Base-by-base conservation (phyloP, 2,329 filamentous ascomycete genomes). In the Spiromastix sp. region DNA sequence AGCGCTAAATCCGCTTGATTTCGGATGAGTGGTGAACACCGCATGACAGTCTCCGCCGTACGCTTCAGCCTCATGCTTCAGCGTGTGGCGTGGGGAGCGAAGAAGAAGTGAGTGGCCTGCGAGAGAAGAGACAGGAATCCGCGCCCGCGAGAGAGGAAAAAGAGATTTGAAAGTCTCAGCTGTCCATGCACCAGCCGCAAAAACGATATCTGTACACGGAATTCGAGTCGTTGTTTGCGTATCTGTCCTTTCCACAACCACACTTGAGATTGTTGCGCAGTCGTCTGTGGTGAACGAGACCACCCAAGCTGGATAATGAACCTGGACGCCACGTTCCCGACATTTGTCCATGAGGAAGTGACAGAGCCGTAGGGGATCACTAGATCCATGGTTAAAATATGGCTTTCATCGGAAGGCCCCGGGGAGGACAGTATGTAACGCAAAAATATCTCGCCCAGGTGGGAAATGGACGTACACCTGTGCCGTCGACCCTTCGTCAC, bases 61-160 rank as follows among this genome's bases (percentile, higher is more conserved):
- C 26, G 61, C 52, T 4, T 44, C 45, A 4, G 35, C 42, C 33
- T 59, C 55, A 6, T 52, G 48, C 5, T 50, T 44, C 9, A 46
- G 32, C 2, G 47, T 57, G 41, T 40, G 63, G 56, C 67, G 62
- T 1, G 78, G 74, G 4, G 73, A 75, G 38, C 64, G 70, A 4
- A 87, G 57, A 2, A 86, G 70, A 6, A 89, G 58, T 12, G 79
- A 85, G 56, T 87, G 77, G 0, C 83, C 84, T 0, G 80, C 79
- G 4, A 86, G 61, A 12, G 73, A 67, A 3, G 64, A 61, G 27
- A 85, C 63, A 1, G 76, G 72, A 15, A 86, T 59, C 8, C 61
- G 53, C 2, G 68, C 48, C 2, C 48, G 49, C 1, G 78, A 68
- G 0, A 55, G 48, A 0, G 74, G 74, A 49, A 89, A 87, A 11